Conservation (phyloP, 2,329 filamentous ascomycete species). For the Lachnellula cervina region DNA sequence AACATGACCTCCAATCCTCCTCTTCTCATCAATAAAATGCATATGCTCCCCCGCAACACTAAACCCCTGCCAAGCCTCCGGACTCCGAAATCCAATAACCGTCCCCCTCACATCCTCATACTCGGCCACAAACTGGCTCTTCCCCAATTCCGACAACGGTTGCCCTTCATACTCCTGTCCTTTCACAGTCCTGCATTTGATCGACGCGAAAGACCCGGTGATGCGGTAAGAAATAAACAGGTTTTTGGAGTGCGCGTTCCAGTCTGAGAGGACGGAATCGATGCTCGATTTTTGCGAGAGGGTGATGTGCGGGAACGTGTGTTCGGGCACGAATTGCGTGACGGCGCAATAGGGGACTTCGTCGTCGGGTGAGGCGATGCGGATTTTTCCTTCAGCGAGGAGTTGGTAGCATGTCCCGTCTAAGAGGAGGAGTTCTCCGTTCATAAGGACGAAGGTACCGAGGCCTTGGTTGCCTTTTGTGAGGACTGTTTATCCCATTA, state of each 20-base stretch:
- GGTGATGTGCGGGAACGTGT: conserved; percentile 8
- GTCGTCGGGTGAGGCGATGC: conserved; percentile 30
- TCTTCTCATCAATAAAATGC: conserved; percentile 16
- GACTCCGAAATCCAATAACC: conserved; percentile 37
- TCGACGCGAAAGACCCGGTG: conserved; percentile 21
- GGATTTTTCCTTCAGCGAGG: conserved; percentile 33
- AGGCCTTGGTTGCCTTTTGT: conserved; percentile 46
- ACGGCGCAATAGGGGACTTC: conserved; percentile 37
- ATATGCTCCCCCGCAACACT: conserved; percentile 16
- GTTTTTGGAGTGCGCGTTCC: conserved; percentile 22
- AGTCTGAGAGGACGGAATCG: not conserved
- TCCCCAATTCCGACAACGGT: conserved; percentile 32
- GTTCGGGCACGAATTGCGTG: conserved; percentile 29
- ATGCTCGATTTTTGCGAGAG: conserved; percentile 18
- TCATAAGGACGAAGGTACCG: conserved; percentile 40
- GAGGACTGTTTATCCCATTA: conserved; percentile 32
- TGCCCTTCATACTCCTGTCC: conserved; percentile 31
- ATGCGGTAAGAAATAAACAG: conserved; percentile 30
- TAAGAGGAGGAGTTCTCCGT: conserved; percentile 41
- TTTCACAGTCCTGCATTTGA: conserved; percentile 29
- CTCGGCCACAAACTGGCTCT: conserved; percentile 36
- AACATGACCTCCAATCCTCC: conserved; percentile 37
- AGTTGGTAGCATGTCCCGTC: conserved; percentile 39
- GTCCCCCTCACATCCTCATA: conserved; percentile 35
- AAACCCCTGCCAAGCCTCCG: conserved; percentile 13